phyloP scores from a whole-genome alignment of 106 monocot species.

The Vanilla planifolia region DNA sequence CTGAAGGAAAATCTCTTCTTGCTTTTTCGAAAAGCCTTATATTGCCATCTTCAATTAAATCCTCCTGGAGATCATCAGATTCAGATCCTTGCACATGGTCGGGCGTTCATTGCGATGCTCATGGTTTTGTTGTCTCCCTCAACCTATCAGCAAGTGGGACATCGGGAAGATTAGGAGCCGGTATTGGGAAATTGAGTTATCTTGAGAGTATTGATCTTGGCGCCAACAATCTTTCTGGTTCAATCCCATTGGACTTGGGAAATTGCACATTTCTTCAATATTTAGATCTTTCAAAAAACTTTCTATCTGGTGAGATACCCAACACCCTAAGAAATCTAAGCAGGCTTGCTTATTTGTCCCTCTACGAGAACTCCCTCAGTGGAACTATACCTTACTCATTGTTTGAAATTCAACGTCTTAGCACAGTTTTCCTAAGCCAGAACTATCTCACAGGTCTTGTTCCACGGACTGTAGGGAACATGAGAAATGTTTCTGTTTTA shows the following conservation, averaged over 20 bases:
- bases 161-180: slow-evolving; percentile 47
- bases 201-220: slow-evolving; percentile 33
- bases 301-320: slow-evolving; percentile 58
- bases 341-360: slow-evolving; percentile 28
- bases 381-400: slow-evolving; percentile 49
- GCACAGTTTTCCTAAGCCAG: slow-evolving; percentile 34
- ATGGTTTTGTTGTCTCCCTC: slow-evolving; percentile 24
- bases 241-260: slow-evolving; percentile 51
- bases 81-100: slow-evolving; percentile 48
- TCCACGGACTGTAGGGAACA: slow-evolving; percentile 31
- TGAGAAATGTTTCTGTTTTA: slow-evolving; percentile 20
- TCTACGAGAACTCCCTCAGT: slow-evolving; percentile 40
- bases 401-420: slow-evolving; percentile 24
- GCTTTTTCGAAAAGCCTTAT: slow-evolving; percentile 33
- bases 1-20: slow-evolving; percentile 44
- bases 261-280: slow-evolving; percentile 43
- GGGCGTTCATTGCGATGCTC: slow-evolving; percentile 31
- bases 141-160: slow-evolving; percentile 21
- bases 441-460: slow-evolving; percentile 54
- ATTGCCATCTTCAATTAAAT: slow-evolving; percentile 30
- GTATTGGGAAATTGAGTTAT: slow-evolving; percentile 34
- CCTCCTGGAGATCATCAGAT: slow-evolving; percentile 52
- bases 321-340: slow-evolving; percentile 26
- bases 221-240: slow-evolving; percentile 30
- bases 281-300: slow-evolving; percentile 52